Evolutionary conservation across 2,329 filamentous ascomycete genomes (phyloP).

Genomic region (Botryosphaeria agaves): DNA sequence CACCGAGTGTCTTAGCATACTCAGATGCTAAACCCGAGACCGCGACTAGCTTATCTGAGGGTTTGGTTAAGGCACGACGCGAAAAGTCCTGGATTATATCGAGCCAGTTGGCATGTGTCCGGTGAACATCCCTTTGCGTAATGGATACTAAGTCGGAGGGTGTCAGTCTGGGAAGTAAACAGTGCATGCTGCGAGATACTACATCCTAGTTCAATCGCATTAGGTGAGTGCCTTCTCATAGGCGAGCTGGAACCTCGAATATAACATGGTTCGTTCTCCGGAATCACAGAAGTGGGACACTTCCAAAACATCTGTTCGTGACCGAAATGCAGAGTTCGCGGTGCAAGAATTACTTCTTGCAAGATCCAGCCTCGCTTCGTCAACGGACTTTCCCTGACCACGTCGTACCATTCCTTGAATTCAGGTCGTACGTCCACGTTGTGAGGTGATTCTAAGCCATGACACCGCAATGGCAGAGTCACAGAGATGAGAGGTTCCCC

Average conservation of each 20-base stretch:
- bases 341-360: constrained; percentile 8
- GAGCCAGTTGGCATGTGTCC: background rate
- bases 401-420: background rate
- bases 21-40: background rate
- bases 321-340: constrained; percentile 5
- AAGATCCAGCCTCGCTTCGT: constrained; percentile 4
- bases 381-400: background rate
- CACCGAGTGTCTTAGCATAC: background rate
- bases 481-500: background rate
- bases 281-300: constrained; percentile 2
- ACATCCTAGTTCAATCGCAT: no score
- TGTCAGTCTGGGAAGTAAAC: no score
- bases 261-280: no score
- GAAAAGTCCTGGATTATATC: background rate
- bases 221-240: no score
- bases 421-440: background rate
- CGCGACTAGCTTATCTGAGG: background rate
- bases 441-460: background rate
- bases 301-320: constrained; percentile 5
- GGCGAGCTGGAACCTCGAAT: no score
- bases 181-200: no score
- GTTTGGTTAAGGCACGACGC: background rate
- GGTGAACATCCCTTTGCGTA: background rate
- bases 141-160: no score
- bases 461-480: background rate